Evolutionary conservation across 2,329 filamentous ascomycete genomes (phyloP), one percentile per base, ranked within the genome.

Genomic region (Thelonectria rubi): DNA sequence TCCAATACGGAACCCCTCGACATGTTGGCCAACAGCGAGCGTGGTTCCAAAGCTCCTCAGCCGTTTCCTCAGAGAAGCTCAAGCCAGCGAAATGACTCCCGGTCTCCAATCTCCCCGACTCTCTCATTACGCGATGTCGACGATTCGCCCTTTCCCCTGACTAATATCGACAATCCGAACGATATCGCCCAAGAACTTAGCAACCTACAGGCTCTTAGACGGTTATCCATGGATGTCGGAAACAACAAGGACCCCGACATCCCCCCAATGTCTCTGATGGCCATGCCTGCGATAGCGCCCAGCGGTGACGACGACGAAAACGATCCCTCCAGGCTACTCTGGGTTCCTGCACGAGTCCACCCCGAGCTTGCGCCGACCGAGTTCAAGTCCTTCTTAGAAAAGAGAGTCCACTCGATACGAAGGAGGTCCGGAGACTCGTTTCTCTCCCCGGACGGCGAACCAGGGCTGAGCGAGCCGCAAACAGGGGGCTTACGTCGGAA

Each of bases 301-400:
- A 88, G 84, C 3, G 86, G 88, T 32, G 86, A 87, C 62, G 91
- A 92, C 65, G 91, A 96, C 71, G 93, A 97, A 74, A 91, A 93
- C 70, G 94, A 98, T 74, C 88, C 93, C 8, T 93, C 94, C 2
- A 87, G 93, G 64, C 80, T 98, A 61, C 91, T 98, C 67, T 99
- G 95, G 95, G 95, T 99, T 6, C 95, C 95, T 5, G 95, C 95
- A 21, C 88, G 93, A 60, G 85, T 99, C 26, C 95, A 99, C 72
- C 95, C 95, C 1, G 95, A 99, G 77, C 82, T 99, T 50, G 95
- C 95, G 3, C 95, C 95, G 1, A 93, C 91, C 73, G 95, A 97
- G 70, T 99, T 98, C 82, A 97, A 97, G 77, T 94, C 91, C 1
- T 99, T 98, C 69, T 85, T 99, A 2, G 94, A 99, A 72, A 96